These are phyloP conservation scores for Rhizoctonia solani DNA, from an alignment of 1,284 basidiomycete species.

Conservation along the genomic window DNA sequence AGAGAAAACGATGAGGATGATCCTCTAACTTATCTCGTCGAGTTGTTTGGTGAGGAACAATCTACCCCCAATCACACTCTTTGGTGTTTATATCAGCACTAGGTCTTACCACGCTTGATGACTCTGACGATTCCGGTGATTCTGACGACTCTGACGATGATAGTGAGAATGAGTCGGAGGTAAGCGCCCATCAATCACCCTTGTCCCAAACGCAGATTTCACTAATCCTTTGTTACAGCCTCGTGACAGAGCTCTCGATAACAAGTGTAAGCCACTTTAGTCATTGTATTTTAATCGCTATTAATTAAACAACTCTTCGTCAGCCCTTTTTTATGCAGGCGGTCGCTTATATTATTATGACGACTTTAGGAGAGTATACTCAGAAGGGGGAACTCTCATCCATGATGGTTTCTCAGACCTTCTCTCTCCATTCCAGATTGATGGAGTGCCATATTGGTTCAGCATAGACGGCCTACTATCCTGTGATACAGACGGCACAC, in stretches of 20 bases:
- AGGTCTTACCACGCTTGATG: not conserved
- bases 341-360: not conserved
- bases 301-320: not conserved
- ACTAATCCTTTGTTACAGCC: not conserved
- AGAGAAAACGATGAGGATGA: too few species aligned
- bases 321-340: not conserved
- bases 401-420: not conserved
- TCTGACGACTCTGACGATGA: not conserved
- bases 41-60: too few species aligned
- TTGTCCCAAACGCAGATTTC: too few species aligned
- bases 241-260: not conserved
- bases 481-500: not conserved
- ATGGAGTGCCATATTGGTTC: not conserved
- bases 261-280: not conserved
- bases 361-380: conserved; percentile 2
- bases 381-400: not conserved
- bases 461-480: too few species aligned
- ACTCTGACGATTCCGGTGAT: not conserved
- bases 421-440: not conserved
- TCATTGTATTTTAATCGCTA: too few species aligned
- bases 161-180: not conserved
- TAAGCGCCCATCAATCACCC: not conserved
- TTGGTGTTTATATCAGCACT: too few species aligned
- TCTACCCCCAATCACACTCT: too few species aligned
- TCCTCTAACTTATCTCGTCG: too few species aligned